These are phyloP conservation scores for Cercospora canescens DNA, from an alignment of 2,329 filamentous ascomycete genomes.

Conservation along the genomic window DNA sequence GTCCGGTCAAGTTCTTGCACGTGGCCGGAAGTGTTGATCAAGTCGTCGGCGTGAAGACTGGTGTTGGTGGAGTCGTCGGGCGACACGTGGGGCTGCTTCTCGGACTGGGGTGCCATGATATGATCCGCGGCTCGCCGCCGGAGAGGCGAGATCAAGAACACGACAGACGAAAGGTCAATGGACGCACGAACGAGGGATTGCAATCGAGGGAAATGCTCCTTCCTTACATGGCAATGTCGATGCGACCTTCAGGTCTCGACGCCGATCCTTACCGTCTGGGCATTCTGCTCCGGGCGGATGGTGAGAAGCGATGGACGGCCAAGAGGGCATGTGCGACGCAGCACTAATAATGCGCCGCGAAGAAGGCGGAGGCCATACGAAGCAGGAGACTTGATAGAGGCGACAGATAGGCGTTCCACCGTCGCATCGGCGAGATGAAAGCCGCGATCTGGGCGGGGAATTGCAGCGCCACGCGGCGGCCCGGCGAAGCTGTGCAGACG, in stretches of 20 bases:
- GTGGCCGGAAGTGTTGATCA: constrained; percentile 54
- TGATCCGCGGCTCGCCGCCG: background rate
- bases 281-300: background rate
- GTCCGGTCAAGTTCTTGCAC: constrained; percentile 53
- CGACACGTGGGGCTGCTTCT: background rate
- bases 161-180: background rate
- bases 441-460: background rate
- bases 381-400: background rate
- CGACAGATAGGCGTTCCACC: background rate
- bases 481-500: background rate
- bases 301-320: background rate
- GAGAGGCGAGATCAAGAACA: background rate
- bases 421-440: background rate
- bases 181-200: background rate
- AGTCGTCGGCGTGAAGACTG: constrained; percentile 23
- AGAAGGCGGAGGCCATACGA: background rate
- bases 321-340: background rate
- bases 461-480: background rate
- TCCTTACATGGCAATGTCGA: background rate
- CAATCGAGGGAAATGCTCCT: background rate
- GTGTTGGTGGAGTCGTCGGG: background rate
- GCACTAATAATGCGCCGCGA: background rate
- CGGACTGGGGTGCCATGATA: background rate
- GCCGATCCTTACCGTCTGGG: background rate
- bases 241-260: background rate